Conservation (phyloP, 768 basidiomycete genomes). For the Lactarius hengduanensis region DNA sequence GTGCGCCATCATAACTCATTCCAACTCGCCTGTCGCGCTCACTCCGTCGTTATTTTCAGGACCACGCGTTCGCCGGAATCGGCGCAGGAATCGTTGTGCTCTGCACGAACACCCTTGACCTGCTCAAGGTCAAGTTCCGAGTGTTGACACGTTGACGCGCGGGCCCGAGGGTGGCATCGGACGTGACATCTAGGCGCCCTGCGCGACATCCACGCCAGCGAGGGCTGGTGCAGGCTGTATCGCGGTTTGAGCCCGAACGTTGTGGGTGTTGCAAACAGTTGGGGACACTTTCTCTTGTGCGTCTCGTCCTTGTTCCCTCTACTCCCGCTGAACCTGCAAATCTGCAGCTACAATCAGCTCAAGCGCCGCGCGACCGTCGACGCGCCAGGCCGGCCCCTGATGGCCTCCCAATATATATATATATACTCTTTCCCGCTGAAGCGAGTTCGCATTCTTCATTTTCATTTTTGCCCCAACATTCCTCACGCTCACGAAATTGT, state of each 20-base stretch:
- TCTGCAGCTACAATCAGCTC: neutral
- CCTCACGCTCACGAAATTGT: constrained; percentile 2
- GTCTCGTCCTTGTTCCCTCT: neutral
- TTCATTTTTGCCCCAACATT: neutral
- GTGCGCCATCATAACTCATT: no score
- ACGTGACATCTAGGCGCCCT: neutral
- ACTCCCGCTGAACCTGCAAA: neutral
- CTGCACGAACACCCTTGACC: neutral
- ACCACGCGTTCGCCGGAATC: neutral
- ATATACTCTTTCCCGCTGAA: neutral
- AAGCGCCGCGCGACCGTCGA: neutral
- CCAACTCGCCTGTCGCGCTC: no score
- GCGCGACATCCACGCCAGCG: neutral
- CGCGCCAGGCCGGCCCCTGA: neutral
- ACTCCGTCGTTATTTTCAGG: neutral
- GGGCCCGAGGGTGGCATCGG: neutral
- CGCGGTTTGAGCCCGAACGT: neutral
- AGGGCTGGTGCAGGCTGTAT: neutral
- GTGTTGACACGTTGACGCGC: neutral
- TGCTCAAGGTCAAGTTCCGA: neutral
- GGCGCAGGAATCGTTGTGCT: neutral
- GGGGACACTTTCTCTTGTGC: neutral
- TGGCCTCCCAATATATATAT: neutral
- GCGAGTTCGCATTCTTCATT: neutral
- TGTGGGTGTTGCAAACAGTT: no score